Percentiles rank a stretch among this genome's conserved stretches.
Evolutionary conservation across 257 asterid genomes (phyloP).

Genomic region (Rubia yunnanensis): DNA sequence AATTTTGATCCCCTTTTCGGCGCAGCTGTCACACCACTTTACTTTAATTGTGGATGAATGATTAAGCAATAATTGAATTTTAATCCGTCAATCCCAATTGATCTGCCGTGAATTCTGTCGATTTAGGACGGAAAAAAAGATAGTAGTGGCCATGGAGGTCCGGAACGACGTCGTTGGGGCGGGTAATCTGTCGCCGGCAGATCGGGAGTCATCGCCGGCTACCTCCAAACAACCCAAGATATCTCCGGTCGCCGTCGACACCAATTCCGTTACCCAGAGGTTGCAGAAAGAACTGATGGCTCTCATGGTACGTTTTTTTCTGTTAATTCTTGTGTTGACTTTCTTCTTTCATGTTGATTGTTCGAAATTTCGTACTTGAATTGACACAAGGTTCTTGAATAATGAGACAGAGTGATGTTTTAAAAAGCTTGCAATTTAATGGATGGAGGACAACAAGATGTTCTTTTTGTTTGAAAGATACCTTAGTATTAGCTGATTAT

Average conservation of each 20-base stretch:
- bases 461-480: neutral
- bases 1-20: neutral
- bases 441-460: neutral
- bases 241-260: slow-evolving; percentile 38
- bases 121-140: neutral
- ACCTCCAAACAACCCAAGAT: slow-evolving; percentile 42
- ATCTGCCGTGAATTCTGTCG: neutral
- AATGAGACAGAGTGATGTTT: neutral
- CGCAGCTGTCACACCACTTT: slow-evolving; percentile 6
- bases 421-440: neutral
- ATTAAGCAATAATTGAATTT: slow-evolving; percentile 5
- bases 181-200: slow-evolving; percentile 14
- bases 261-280: slow-evolving; percentile 65
- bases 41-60: neutral
- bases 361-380: too few relatives aligned
- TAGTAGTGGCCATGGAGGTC: slow-evolving; percentile 24
- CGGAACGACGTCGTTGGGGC: slow-evolving; percentile 27
- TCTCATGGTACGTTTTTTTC: slow-evolving; percentile 40
- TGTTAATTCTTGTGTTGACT: neutral
- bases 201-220: slow-evolving; percentile 25
- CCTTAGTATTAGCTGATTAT: neutral
- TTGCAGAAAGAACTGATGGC: slow-evolving; percentile 79
- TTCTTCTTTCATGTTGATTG: neutral
- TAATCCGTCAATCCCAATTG: neutral
- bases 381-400: neutral